Evolutionary conservation across 345 rosid genomes (phyloP), one percentile per base, ranked within the genome.

Genomic region (Gossypium herbaceum): DNA sequence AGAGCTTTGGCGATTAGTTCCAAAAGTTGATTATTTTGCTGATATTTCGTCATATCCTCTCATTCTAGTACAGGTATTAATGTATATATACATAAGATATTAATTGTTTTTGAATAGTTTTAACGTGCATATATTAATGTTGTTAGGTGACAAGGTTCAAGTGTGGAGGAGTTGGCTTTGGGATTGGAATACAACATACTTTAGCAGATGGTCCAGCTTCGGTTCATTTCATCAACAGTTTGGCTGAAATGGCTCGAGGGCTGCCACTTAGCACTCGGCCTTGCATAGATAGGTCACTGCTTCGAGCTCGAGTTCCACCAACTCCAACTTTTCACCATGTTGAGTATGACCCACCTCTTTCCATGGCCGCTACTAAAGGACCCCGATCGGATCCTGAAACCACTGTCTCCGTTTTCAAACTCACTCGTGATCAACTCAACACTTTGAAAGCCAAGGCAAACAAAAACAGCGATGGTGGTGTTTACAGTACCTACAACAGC

Each of bases 151-250:
- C 86, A 0, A 55, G 10, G 2, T 81, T 85, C 72, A 72, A 66
- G 58, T 78, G 85, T 65, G 89, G 89, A 34, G 79, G 80, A 2
- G 78, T 75, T 12, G 65, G 73, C 24, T 51, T 82, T 2, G 87
- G 85, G 0, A 34, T 76, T 1, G 72, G 76, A 9, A 2, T 76
- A 7, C 82, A 80, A 22, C 89, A 81, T 20, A 71, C 72, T 0
- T 8, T 76, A 1, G 79, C 51, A 9, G 89, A 86, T 54, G 87
- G 84, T 8, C 13, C 45, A 7, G 71, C 79, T 1, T 75, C 75
- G 0, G 1, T 82, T 19, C 71, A 73, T 7, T 65, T 86, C 54
- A 62, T 84, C 63, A 78, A 72, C 55, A 41, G 77, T 8, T 84
- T 85, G 89, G 69, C 81, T 20, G 67, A 67, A 2, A 17, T 75